phyloP scores from a whole-genome alignment of 441 rosid genomes.

The Adansonia gregorii region DNA sequence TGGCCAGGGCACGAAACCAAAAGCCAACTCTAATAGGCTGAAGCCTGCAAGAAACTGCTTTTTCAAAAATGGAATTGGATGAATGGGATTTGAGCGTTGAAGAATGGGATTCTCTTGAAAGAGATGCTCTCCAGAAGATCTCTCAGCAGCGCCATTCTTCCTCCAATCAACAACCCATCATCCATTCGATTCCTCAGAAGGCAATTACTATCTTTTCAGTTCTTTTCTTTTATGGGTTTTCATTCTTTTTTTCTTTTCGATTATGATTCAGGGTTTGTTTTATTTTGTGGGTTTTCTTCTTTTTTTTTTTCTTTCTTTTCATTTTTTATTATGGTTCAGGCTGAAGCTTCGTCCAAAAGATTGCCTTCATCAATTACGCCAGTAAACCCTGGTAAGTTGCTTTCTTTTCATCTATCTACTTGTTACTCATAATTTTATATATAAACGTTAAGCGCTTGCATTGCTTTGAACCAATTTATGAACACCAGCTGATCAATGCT shows the following conservation, averaged over 20 bases:
- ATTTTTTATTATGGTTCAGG: constrained; percentile 39
- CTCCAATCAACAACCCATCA: constrained; percentile 25
- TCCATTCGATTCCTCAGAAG: constrained; percentile 35
- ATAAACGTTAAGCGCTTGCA: not conserved
- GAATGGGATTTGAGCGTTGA: constrained; percentile 85
- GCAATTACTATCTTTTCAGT: constrained; percentile 26
- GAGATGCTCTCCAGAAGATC: constrained; percentile 66
- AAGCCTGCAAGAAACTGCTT: not conserved
- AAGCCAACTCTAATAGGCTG: not conserved
- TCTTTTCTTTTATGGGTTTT: constrained; percentile 32
- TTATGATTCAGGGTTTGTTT: not conserved
- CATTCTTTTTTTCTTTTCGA: not conserved
- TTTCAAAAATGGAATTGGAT: constrained; percentile 50
- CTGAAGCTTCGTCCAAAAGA: constrained; percentile 36
- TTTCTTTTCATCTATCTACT: constrained; percentile 16
- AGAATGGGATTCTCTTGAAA: constrained; percentile 79
- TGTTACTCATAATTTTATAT: not conserved
- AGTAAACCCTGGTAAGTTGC: constrained; percentile 48
- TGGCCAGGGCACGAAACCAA: not conserved
- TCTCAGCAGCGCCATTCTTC: constrained; percentile 48
- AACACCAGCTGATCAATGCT: constrained; percentile 39
- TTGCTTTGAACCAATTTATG: constrained; percentile 19
- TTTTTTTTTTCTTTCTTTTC: not conserved
- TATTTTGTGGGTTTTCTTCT: constrained; percentile 3
- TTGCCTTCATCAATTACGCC: constrained; percentile 39